A percentile compares a stretch with the other conserved stretches of the same genome.
Conservation (phyloP, 1,139 yeast genomes). For the Nakaseomyces glabratus region DNA sequence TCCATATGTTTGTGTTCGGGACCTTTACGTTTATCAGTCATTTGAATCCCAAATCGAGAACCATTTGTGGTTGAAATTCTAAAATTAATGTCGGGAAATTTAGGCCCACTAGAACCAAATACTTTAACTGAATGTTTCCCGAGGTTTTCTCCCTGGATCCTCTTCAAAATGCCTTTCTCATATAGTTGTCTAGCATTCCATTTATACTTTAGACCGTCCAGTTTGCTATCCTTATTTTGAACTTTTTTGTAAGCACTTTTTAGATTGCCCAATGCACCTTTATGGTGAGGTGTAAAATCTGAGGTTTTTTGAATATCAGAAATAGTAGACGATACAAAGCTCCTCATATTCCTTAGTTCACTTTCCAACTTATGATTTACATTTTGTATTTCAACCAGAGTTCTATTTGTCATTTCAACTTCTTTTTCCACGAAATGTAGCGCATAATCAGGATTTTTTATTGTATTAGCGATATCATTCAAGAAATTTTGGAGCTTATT, state of each 20-base stretch:
- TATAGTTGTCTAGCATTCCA: slow-evolving; percentile 67
- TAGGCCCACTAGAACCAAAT: slow-evolving; percentile 39
- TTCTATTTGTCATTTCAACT: slow-evolving; percentile 48
- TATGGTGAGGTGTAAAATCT: slow-evolving; percentile 18
- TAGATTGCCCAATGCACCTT: slow-evolving; percentile 24
- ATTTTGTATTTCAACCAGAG: slow-evolving; percentile 34
- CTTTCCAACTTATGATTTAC: slow-evolving; percentile 13
- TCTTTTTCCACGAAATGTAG: slow-evolving; percentile 56
- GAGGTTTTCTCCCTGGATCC: slow-evolving; percentile 43
- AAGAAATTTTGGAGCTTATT: slow-evolving; percentile 64
- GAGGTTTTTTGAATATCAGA: slow-evolving; percentile 17
- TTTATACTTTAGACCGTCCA: slow-evolving; percentile 34
- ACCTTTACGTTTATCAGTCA: slow-evolving; percentile 25
- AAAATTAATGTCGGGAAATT: slow-evolving; percentile 60
- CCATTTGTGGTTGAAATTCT: slow-evolving; percentile 58
- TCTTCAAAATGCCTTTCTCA: slow-evolving; percentile 62
- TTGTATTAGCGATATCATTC: slow-evolving; percentile 78
- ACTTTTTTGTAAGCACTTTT: slow-evolving; percentile 55
- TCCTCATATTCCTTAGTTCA: slow-evolving; percentile 11
- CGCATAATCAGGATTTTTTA: slow-evolving; percentile 67
- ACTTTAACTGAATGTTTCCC: slow-evolving; percentile 35
- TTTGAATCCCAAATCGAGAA: slow-evolving; percentile 26
- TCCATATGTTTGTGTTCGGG: slow-evolving; percentile 19
- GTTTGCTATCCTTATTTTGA: slow-evolving; percentile 15
- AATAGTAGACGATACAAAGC: slow-evolving; percentile 16